A percentile compares a stretch with the other conserved stretches of the same genome.
Evolutionary conservation across 2,329 filamentous ascomycete species (phyloP).

Genomic region (Acrocalymma vagum): DNA sequence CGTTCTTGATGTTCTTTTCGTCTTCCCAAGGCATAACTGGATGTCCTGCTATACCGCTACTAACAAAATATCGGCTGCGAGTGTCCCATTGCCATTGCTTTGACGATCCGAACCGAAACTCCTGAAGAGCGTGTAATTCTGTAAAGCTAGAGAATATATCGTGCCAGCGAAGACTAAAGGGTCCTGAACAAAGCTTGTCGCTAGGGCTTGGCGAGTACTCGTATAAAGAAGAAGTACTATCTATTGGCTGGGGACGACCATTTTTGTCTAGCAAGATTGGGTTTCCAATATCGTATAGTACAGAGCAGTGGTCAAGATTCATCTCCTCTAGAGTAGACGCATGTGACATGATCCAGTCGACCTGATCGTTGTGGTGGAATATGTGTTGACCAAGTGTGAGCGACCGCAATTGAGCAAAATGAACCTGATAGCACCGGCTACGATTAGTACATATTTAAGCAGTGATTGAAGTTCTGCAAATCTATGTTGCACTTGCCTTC

Average conservation of each 20-base stretch:
- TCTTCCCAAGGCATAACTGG: conserved; percentile 15
- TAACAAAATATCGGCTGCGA: background rate
- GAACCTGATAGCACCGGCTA: too few species aligned
- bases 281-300: conserved; percentile 9
- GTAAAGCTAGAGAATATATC: conserved; percentile 10
- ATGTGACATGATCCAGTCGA: too few species aligned
- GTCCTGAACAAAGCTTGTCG: background rate
- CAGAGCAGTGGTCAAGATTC: too few species aligned
- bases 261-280: conserved; percentile 10
- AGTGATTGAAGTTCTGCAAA: too few species aligned
- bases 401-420: conserved; percentile 9
- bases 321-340: too few species aligned
- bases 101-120: conserved; percentile 13
- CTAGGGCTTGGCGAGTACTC: background rate
- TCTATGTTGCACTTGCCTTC: too few species aligned
- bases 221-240: background rate
- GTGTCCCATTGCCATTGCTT: conserved; percentile 10
- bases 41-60: background rate
- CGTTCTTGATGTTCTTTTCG: conserved; percentile 9
- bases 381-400: conserved; percentile 10
- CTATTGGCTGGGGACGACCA: conserved; percentile 3
- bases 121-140: background rate
- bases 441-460: too few species aligned
- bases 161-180: conserved; percentile 9
- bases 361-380: too few species aligned